Evolutionary conservation across 2,329 filamentous ascomycete species (phyloP).

Genomic region (Verticillium nubilum): DNA sequence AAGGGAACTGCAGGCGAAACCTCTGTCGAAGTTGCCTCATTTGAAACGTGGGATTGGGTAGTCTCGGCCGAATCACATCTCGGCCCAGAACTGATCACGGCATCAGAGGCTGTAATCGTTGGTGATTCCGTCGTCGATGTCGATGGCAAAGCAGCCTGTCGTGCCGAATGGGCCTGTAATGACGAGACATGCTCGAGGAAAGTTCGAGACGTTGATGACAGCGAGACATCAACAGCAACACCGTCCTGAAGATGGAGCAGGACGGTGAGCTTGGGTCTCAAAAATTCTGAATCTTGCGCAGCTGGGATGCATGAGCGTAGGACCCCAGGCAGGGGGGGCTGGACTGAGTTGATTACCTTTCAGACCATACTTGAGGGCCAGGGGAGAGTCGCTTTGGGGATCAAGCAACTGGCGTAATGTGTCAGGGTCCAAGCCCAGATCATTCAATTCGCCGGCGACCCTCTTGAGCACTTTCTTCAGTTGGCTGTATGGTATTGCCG

Average conservation of each 20-base stretch:
- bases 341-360: constrained; percentile 30
- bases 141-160: constrained; percentile 7
- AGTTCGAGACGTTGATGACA: constrained; percentile 59
- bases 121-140: constrained; percentile 5
- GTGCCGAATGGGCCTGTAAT: constrained; percentile 4
- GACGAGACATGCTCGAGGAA: constrained; percentile 58
- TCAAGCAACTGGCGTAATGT: constrained; percentile 63
- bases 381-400: constrained; percentile 38
- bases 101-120: background rate
- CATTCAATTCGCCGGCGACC: constrained; percentile 64
- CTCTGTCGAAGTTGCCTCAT: background rate
- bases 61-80: background rate
- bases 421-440: constrained; percentile 65
- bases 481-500: constrained; percentile 76
- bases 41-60: background rate
- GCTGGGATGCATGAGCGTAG: constrained; percentile 16
- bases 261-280: constrained; percentile 66
- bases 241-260: constrained; percentile 63
- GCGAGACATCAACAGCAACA: constrained; percentile 60
- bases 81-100: background rate
- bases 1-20: background rate
- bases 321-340: background rate
- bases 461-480: constrained; percentile 87
- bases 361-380: constrained; percentile 49
- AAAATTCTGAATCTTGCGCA: constrained; percentile 33